A percentile compares a stretch with the other conserved stretches of the same genome.
These are phyloP conservation scores for Eucalyptus globulus DNA, from an alignment of 345 rosid genomes.

Conservation along the genomic window DNA sequence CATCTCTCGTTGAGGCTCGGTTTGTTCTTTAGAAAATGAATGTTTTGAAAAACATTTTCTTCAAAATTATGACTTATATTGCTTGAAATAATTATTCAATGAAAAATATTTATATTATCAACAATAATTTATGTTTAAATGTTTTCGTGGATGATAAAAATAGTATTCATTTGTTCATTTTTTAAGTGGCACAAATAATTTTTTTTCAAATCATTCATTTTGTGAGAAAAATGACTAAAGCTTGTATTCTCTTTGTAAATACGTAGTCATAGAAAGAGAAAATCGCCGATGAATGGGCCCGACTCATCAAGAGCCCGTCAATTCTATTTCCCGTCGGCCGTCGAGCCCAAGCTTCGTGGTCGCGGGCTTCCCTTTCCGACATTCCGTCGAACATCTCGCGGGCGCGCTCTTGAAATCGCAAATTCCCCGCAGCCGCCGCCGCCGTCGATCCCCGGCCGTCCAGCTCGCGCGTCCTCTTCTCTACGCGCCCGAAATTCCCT, in stretches of 20 bases:
- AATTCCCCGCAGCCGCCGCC: neutral
- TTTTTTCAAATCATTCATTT: too few relatives aligned
- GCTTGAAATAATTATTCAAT: too few relatives aligned
- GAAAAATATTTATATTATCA: too few relatives aligned
- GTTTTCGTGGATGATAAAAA: neutral
- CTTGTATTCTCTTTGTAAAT: neutral
- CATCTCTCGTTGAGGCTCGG: neutral
- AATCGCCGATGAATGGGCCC: neutral
- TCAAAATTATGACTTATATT: too few relatives aligned
- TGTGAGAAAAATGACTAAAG: too few relatives aligned
- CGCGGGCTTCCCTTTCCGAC: neutral
- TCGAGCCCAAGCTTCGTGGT: neutral
- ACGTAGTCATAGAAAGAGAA: neutral
- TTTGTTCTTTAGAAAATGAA: accelerated
- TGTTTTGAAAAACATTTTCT: too few relatives aligned
- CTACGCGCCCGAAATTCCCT: neutral
- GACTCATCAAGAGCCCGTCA: neutral
- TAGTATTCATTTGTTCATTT: accelerated
- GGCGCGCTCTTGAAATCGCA: neutral
- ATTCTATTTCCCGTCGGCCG: neutral
- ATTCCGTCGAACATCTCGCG: neutral
- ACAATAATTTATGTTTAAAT: too few relatives aligned
- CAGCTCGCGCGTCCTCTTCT: neutral
- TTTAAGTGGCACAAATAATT: too few relatives aligned
- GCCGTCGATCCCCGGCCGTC: neutral